A percentile compares a stretch with the other conserved stretches of the same genome.
Conservation (phyloP, 2,329 filamentous ascomycete species). For the Fusarium fracticaudum region DNA sequence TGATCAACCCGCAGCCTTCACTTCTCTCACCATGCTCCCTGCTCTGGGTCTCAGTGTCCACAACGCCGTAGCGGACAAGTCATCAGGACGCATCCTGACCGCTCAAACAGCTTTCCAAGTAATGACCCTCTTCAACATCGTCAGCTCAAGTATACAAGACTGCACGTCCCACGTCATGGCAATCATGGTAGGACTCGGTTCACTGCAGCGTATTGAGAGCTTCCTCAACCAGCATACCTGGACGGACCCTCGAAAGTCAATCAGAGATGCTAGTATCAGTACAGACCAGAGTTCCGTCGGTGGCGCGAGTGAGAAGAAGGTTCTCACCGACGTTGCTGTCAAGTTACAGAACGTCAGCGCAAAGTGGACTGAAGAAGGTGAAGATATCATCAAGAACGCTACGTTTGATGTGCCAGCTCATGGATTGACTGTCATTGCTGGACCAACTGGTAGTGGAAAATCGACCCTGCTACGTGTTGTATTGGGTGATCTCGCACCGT, state of each 20-base stretch:
- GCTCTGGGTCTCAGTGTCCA: not conserved
- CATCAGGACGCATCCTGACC: not conserved
- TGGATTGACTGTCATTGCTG: not conserved
- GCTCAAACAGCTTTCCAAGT: not conserved
- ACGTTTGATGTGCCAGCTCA: not conserved
- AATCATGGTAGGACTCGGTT: not conserved
- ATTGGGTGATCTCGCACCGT: not conserved
- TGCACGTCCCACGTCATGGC: not conserved
- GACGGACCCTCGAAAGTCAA: not conserved
- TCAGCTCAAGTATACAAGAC: not conserved
- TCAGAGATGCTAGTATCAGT: not conserved
- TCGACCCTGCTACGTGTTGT: not conserved
- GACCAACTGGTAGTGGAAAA: not conserved
- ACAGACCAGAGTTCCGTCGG: not conserved
- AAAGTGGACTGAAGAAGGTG: not conserved
- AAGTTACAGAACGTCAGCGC: not conserved
- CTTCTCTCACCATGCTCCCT: not conserved
- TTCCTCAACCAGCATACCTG: not conserved
- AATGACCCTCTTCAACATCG: not conserved
- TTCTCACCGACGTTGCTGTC: not conserved
- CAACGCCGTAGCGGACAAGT: not conserved
- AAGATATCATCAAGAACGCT: not conserved
- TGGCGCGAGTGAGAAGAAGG: not conserved
- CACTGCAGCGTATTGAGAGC: not conserved
- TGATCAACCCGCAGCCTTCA: not conserved